Evolutionary conservation across 208 protist species (phyloP), one percentile per base, ranked within the genome.

Genomic region (Trypanosoma mega): DNA sequence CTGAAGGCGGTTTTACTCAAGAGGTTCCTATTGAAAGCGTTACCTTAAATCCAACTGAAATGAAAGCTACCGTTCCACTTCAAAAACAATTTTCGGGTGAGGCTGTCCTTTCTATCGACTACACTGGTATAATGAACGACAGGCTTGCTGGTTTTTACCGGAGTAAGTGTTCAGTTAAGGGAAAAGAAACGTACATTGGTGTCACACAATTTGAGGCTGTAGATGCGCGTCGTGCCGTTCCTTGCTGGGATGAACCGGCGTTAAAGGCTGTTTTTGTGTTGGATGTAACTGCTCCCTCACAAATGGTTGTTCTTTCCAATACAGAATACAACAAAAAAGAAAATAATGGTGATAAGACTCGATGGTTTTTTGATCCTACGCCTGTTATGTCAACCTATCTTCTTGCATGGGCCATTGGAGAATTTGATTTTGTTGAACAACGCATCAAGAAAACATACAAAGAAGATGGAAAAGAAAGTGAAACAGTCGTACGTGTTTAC

Each of bases 341-440:
- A 39, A 54, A 58, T 12, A 34, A 54, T 34, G 56, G 27, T 29
- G 55, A 29, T 18, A 48, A 71, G 30, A 82, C 56, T 31, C 26
- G 39, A 29, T 79, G 81, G 33, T 50, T 53, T 39, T 99, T 98
- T 70, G 63, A 78, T 2, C 72, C 72, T 1, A 87, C 90, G 1
- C 92, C 91, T 5, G 60, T 56, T 12, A 99, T 99, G 93, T 94
- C 85, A 16, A 98, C 96, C 2, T 99, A 99, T 70, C 81, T 99
- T 0, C 59, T 99, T 45, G 96, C 96, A n/a, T 96, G 94, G 60
- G 69, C 90, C 12, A 76, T 99, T 46, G 87, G 90, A 50, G 80
- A 98, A 56, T 92, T 98, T 45, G 74, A 87, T 31, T 76, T 9
- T 48, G 77, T 89, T 39, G 66, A 67, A 55, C 52, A n/a, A n/a